These are phyloP conservation scores for Endocarpon pusillum DNA, from an alignment of 495 filamentous ascomycete genomes.

Conservation along the genomic window DNA sequence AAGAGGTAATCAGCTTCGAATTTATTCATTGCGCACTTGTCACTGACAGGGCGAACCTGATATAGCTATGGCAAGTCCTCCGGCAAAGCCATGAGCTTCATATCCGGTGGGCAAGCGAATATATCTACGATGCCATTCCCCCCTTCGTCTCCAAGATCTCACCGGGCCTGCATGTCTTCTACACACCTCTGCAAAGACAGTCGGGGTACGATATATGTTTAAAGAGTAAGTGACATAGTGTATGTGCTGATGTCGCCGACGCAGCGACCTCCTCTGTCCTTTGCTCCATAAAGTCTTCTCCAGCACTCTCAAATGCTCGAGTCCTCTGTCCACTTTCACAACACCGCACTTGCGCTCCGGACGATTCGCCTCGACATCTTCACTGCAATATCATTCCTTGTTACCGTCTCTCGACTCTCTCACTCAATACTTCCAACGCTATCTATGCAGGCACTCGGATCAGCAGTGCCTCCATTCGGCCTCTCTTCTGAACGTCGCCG, in stretches of 20 bases:
- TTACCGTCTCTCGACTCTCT: constrained; percentile 40
- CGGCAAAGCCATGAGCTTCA: constrained; percentile 54
- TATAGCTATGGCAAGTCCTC: constrained; percentile 43
- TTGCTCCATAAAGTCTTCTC: constrained; percentile 46
- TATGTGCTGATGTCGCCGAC: constrained; percentile 8
- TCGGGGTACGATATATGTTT: not conserved
- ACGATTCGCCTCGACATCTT: constrained; percentile 45
- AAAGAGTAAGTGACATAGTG: constrained; percentile 1
- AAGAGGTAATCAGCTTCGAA: constrained; percentile 31
- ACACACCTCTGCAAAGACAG: constrained; percentile 31
- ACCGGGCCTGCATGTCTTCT: constrained; percentile 72
- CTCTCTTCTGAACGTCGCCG: constrained; percentile 28
- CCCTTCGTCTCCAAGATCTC: constrained; percentile 61
- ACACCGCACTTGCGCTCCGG: constrained; percentile 40
- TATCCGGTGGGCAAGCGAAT: constrained; percentile 55
- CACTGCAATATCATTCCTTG: constrained; percentile 50
- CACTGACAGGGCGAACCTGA: not conserved
- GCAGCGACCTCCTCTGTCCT: constrained; percentile 41
- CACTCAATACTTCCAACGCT: constrained; percentile 35
- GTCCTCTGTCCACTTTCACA: constrained; percentile 49
- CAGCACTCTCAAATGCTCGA: constrained; percentile 31
- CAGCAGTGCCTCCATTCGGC: constrained; percentile 21
- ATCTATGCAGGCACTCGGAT: constrained; percentile 31
- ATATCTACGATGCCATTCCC: constrained; percentile 35
- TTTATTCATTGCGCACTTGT: not conserved